Percentiles rank a stretch among this genome's conserved stretches.
Conservation (phyloP, 2,329 filamentous ascomycete genomes). For the Talaromyces rugulosus region DNA sequence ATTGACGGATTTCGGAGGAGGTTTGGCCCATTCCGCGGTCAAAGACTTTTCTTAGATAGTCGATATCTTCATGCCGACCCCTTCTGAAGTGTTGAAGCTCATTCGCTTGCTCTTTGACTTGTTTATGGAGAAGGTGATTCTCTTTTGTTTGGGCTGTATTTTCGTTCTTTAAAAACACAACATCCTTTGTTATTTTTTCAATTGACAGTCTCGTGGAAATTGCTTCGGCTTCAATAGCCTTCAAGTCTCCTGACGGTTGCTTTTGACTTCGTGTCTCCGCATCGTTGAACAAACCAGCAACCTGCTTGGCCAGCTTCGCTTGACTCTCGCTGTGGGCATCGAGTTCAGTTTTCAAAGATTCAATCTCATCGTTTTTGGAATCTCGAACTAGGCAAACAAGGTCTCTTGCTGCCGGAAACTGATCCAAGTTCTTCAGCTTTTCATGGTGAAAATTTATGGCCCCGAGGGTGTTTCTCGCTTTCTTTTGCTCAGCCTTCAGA, state of each 20-base stretch:
- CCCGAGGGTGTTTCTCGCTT: slow-evolving; percentile 7
- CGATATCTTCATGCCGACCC: background rate
- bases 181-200: background rate
- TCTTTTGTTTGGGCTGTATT: background rate
- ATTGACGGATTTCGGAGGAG: background rate
- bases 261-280: background rate
- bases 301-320: background rate
- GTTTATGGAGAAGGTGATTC: background rate
- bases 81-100: background rate
- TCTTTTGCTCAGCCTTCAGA: slow-evolving; percentile 8
- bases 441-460: slow-evolving; percentile 7
- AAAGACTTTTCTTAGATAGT: background rate
- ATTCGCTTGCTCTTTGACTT: background rate
- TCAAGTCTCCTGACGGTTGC: background rate
- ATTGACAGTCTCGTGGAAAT: slow-evolving; percentile 6
- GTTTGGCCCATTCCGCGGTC: background rate
- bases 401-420: slow-evolving; percentile 12
- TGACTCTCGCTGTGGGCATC: background rate
- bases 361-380: slow-evolving; percentile 4
- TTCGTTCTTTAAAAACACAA: background rate
- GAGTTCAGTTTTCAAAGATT: slow-evolving; percentile 4
- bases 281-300: slow-evolving; percentile 6
- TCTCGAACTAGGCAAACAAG: slow-evolving; percentile 5
- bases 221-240: slow-evolving; percentile 2
- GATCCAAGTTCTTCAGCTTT: slow-evolving; percentile 9